phyloP scores from a whole-genome alignment of 1,284 basidiomycete species.

The Wallemia mellicola region DNA sequence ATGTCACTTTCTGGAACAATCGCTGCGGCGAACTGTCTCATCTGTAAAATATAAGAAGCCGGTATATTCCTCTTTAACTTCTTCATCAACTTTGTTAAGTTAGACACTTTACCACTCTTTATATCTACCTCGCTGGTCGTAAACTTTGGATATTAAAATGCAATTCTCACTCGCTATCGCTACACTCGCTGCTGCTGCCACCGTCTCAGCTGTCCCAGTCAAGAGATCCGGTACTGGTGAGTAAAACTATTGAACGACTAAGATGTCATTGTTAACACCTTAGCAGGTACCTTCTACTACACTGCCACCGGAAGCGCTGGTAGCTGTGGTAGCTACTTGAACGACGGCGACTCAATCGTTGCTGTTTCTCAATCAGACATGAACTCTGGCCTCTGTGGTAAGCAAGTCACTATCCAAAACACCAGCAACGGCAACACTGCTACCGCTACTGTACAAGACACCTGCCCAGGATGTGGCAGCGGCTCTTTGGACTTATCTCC shows the following conservation, averaged over 20 bases:
- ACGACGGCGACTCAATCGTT: not conserved
- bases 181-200: not conserved
- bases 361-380: not conserved
- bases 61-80: not conserved
- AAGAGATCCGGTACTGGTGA: not conserved
- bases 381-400: not conserved
- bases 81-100: not conserved
- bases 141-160: not conserved
- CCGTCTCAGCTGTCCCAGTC: not conserved
- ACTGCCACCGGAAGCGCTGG: too few species aligned
- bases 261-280: too few species aligned
- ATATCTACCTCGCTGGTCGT: not conserved
- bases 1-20: not conserved
- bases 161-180: not conserved
- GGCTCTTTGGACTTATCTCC: not conserved
- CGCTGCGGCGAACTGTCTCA: not conserved
- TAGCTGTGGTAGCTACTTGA: too few species aligned
- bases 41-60: not conserved
- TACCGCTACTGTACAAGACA: not conserved
- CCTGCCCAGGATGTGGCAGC: not conserved
- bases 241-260: too few species aligned
- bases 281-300: too few species aligned
- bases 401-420: not conserved
- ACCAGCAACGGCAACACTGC: not conserved
- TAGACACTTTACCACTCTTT: not conserved